Base-by-base conservation (phyloP, 495 filamentous ascomycete genomes). In the Aspergillus ellipticus region DNA sequence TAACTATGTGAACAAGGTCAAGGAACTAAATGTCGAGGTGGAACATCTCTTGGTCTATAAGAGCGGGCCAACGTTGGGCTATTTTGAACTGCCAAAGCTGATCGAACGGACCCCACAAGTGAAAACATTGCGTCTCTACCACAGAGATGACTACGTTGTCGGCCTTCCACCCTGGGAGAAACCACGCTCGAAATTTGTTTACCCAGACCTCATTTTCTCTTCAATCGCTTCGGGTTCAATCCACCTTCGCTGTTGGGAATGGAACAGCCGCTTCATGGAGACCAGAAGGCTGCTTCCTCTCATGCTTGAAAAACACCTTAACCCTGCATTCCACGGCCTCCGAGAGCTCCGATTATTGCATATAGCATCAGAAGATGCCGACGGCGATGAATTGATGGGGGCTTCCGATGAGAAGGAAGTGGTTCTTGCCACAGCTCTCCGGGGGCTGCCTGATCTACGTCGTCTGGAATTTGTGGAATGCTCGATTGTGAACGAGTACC, bases 181-280 rank as follows among this genome's bases (percentile, higher is more conserved):
- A 15, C 35, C 17, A 1, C 54, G 49, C 3, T 69, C 69, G 11
- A 87, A 82, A 61, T 92, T 85, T 84, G 69, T 60, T 13, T 90
- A 90, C 61, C 81, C 86, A 28, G 65, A 78, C 4, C 55, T 67
- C 0, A 61, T 95, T 0, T 85, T 92, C 54, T 60, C 78, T 0
- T 74, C 80, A 1, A 71, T 90, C 28, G 66, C 72, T 6, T 51
- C 72, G 19, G 71, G 64, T 33, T 70, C 74, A 6, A 68, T 78
- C 10, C 65, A 65, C 33, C 80, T 96, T 26, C 75, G 72, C 28
- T 83, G 78, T 51, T 96, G 89, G 88, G 84, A 83, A 29, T 96
- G 92, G 90, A 92, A 88, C 60, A 70, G 80, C 31, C 79, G 84
- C n/a, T 75, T 88, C 43, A 76, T 80, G 56, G 75, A 80, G 8